phyloP scores from a whole-genome alignment of 2,329 filamentous ascomycete species.

The Aureobasidium sp. region DNA sequence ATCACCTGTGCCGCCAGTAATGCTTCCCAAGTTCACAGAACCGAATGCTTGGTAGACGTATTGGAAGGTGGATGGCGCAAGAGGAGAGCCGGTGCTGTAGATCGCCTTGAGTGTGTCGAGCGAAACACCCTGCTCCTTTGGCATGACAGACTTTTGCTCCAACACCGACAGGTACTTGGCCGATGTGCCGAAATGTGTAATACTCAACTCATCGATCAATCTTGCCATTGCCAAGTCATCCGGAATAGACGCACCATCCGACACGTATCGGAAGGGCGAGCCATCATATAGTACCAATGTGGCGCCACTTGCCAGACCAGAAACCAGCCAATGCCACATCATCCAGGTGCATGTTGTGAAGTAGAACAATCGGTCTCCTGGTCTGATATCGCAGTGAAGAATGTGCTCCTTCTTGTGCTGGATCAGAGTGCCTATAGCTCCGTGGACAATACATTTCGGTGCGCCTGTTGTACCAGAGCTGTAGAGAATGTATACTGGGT shows the following conservation, averaged over 20 bases:
- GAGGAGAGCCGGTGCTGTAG: slow-evolving; percentile 86
- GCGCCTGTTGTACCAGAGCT: slow-evolving; percentile 81
- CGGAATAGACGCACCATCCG: slow-evolving; percentile 47
- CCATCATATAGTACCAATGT: slow-evolving; percentile 87
- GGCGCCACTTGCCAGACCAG: slow-evolving; percentile 72
- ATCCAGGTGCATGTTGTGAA: slow-evolving; percentile 97
- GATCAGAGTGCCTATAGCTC: slow-evolving; percentile 77
- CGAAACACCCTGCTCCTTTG: slow-evolving; percentile 51
- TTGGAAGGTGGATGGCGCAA: slow-evolving; percentile 86
- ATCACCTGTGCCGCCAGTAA: slow-evolving; percentile 63
- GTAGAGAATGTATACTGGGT: slow-evolving; percentile 90
- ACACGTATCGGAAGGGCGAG: slow-evolving; percentile 64
- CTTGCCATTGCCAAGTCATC: slow-evolving; percentile 75
- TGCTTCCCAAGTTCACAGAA: slow-evolving; percentile 75
- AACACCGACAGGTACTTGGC: slow-evolving; percentile 89
- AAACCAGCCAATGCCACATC: slow-evolving; percentile 99
- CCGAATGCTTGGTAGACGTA: slow-evolving; percentile 86
- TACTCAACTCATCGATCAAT: slow-evolving; percentile 69
- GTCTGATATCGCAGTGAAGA: slow-evolving; percentile 73
- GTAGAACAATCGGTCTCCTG: slow-evolving; percentile 73
- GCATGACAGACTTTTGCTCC: slow-evolving; percentile 67
- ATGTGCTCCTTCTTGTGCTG: slow-evolving; percentile 97
- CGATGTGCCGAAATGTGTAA: slow-evolving; percentile 92
- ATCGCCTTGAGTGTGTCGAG: slow-evolving; percentile 63
- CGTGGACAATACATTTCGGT: slow-evolving; percentile 93